Conservation (phyloP, 805 yeast species). For the Peterozyma toletana region DNA sequence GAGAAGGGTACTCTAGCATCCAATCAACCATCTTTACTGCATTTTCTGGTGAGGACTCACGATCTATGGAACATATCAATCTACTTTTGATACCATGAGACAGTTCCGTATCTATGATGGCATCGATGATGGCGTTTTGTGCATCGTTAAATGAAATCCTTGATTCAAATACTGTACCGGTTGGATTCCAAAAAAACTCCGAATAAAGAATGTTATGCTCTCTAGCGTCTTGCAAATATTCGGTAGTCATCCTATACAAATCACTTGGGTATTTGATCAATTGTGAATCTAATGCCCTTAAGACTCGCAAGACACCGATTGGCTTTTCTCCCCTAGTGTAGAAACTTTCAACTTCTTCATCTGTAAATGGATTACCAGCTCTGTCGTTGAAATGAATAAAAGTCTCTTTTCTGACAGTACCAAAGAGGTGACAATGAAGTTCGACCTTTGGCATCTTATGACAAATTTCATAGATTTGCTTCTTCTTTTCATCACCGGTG, state of each 20-base stretch:
- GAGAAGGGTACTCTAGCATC: constrained; percentile 18
- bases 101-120: constrained; percentile 16
- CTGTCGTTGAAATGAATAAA: constrained; percentile 11
- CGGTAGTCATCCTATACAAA: constrained; percentile 18
- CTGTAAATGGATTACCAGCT: too few species aligned
- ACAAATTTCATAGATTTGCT: constrained; percentile 13
- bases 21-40: constrained; percentile 21
- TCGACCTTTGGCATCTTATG: constrained; percentile 22
- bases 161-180: constrained; percentile 21
- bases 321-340: constrained; percentile 24
- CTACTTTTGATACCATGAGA: constrained; percentile 15
- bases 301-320: constrained; percentile 21
- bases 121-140: constrained; percentile 18
- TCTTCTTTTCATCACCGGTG: too few species aligned
- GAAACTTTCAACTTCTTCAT: constrained; percentile 16
- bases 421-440: constrained; percentile 23
- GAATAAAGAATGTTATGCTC: constrained; percentile 18
- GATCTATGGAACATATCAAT: constrained; percentile 21
- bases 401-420: constrained; percentile 19
- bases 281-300: constrained; percentile 19
- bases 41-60: constrained; percentile 17
- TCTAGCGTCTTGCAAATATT: constrained; percentile 17
- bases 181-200: constrained; percentile 26
- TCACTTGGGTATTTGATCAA: constrained; percentile 17
- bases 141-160: constrained; percentile 19